A percentile compares a stretch with the other conserved stretches of the same genome.
Conservation (phyloP, 805 yeast species). For the Yamadazyma sp. region DNA sequence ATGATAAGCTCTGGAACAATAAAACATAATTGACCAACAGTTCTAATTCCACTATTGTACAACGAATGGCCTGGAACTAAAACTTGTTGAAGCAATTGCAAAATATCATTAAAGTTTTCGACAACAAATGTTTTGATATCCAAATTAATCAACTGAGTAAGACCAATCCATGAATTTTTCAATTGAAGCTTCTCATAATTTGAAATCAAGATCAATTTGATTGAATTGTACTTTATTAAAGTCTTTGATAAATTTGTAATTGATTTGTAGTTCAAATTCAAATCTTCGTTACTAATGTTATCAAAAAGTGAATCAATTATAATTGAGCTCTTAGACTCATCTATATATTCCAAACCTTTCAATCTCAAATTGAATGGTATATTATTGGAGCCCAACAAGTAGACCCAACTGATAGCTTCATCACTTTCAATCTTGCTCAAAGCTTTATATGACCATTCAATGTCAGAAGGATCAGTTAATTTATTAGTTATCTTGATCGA, state of each 20-base stretch:
- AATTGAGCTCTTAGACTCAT: conserved; percentile 2
- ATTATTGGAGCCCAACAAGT: conserved; percentile 40
- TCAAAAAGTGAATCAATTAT: conserved; percentile 6
- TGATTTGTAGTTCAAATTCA: conserved; percentile 2
- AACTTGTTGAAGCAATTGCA: conserved; percentile 12
- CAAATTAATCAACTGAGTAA: conserved; percentile 51
- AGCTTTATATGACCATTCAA: conserved; percentile 51
- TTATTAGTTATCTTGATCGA: conserved; percentile 51
- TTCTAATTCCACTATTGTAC: conserved; percentile 29
- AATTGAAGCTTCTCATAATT: conserved; percentile 24
- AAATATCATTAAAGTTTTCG: conserved; percentile 19
- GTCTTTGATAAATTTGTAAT: conserved; percentile 3
- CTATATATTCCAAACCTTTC: conserved; percentile 29
- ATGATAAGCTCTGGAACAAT: conserved; percentile 56
- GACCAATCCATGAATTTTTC: conserved; percentile 73
- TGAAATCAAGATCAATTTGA: conserved; percentile 24
- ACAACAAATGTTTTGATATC: conserved; percentile 64
- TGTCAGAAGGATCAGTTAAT: conserved; percentile 42
- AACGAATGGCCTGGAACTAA: conserved; percentile 4
- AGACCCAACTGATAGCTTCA: conserved; percentile 51
- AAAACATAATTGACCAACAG: conserved; percentile 51
- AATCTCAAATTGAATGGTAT: conserved; percentile 34
- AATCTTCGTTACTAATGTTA: not conserved
- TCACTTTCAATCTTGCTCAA: conserved; percentile 30
- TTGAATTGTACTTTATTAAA: conserved; percentile 9